Evolutionary conservation across 768 basidiomycete species (phyloP), one percentile per base, ranked within the genome.

Genomic region (Chiua virens): DNA sequence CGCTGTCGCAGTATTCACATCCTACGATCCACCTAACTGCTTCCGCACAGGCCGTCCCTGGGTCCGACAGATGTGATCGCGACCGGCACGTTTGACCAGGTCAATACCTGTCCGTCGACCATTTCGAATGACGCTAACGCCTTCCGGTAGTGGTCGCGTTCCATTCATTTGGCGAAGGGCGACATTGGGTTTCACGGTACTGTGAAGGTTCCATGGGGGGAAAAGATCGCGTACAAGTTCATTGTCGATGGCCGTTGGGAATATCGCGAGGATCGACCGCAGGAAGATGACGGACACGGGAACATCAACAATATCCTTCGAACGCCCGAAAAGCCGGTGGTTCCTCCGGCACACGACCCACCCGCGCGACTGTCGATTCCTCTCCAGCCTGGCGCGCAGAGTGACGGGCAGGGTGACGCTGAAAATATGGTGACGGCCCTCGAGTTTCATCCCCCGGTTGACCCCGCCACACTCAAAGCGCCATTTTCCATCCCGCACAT

Each of bases 61-160:
- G 75, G 76, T 43, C 78, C 85, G 37, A 72, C 62, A 42, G 67
- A 73, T 42, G 87, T 89, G 54, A 77, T 88, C 62, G 79, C 85
- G 50, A 89, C 87, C 20, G 89, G 89, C 34, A 79, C 85, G 27
- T 92, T 91, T 65, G 89, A 92, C 75, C 71, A 86, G 69, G 89
- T 88, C 64, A 56, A 82, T 54, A 25, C 18, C 28, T n/a, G 22
- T 41, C 50, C 49, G 41, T 39, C 47, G 15, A 34, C 5, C 8
- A 32, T 34, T 37, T 47, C 22, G 17, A 30, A 34, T 25, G 15
- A 25, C 20, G 22, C 58, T 64, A 36, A 61, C 34, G 18, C 22
- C 20, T 8, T 23, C 21, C 23, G 15, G 17, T 5, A 87, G 86
- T 89, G 86, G 86, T 74, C 82, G 23, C 69, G 71, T 51, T 82